Evolutionary conservation across 2,329 filamentous ascomycete genomes (phyloP), one percentile per base, ranked within the genome.

Genomic region (Grosmannia clavigera): DNA sequence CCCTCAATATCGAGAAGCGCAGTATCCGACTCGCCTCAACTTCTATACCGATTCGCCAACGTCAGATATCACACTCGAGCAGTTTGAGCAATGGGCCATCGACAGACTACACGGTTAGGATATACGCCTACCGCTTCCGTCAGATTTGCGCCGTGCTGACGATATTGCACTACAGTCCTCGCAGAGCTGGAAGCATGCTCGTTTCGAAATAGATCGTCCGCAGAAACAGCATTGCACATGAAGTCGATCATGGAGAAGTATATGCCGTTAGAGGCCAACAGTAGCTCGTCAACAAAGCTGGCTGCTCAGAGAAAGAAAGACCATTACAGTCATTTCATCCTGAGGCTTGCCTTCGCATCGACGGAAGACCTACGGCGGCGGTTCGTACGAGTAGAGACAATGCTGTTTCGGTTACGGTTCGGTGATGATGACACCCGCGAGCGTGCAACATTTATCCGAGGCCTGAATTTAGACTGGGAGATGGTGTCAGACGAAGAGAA

Each of bases 71-170:
- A 95, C 90, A 0, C 84, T 99, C 51, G 94, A 99, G 70, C 86
- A 99, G 70, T 99, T 99, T 68, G 94, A 99, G 71, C 91, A 96
- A 81, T 99, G 94, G 94, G 94, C 92, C 12, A 97, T 99, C 68
- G 89, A 95, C 68, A 81, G 94, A 61, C 73, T 99, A 65, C 86
- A 90, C 75, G 82, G 90, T 90, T 76, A 60, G 76, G 58, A 10
- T 43, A 5, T 11, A 12, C 19, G 14, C 12, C 52, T 38, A 3
- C 12, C 14, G 14, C 55, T n/a, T 5, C 11, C 14, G 54, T 14
- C 14, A 6, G 1, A n/a, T 19, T 22, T 51, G 48, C 3, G 22
- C n/a, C 7, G 48, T 51, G 48, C 48, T 51, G 48, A 51, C 25
- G 12, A 14, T 22, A 11, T 29, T 16, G 2, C 14, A 40, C 3